A percentile compares a stretch with the other conserved stretches of the same genome.
These are phyloP conservation scores for Leptographium galeiforme DNA, from an alignment of 2,329 filamentous ascomycete genomes.

Conservation along the genomic window DNA sequence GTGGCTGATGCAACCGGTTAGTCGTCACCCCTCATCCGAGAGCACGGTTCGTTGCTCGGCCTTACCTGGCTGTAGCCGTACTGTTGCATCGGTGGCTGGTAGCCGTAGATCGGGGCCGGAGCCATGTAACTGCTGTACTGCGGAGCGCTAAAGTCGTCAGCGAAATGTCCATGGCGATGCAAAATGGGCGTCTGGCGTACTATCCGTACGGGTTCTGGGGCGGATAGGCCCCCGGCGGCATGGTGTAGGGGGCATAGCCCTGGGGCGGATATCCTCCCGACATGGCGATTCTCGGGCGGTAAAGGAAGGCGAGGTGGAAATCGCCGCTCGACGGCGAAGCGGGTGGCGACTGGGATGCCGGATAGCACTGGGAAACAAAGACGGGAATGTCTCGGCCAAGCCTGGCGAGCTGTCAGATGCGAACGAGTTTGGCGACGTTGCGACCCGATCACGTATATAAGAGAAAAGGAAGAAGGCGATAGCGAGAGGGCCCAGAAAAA, in stretches of 20 bases:
- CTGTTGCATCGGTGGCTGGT: conserved; percentile 29
- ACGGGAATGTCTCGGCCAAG: too few species aligned
- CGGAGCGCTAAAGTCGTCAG: conserved; percentile 12
- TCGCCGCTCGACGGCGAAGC: too few species aligned
- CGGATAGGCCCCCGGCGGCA: conserved; percentile 6
- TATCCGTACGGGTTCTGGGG: conserved; percentile 4
- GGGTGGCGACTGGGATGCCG: too few species aligned
- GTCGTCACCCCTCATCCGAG: neutral
- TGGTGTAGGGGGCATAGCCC: conserved; percentile 8
- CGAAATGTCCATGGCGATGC: too few species aligned
- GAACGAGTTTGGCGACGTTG: too few species aligned
- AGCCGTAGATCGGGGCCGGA: conserved; percentile 26
- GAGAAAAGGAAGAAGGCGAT: too few species aligned
- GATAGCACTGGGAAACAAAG: too few species aligned
- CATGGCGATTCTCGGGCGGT: neutral
- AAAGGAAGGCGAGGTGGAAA: neutral
- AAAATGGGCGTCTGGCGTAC: neutral
- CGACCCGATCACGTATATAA: too few species aligned
- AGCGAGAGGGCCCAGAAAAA: too few species aligned
- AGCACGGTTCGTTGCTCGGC: too few species aligned
- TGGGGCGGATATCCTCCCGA: conserved; percentile 9
- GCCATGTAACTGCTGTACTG: conserved; percentile 36
- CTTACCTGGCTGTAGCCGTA: conserved; percentile 29
- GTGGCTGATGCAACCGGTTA: neutral
- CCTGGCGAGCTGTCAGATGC: too few species aligned